Base-by-base conservation (phyloP, 1,284 basidiomycete genomes). In the Cerioporus squamosus region DNA sequence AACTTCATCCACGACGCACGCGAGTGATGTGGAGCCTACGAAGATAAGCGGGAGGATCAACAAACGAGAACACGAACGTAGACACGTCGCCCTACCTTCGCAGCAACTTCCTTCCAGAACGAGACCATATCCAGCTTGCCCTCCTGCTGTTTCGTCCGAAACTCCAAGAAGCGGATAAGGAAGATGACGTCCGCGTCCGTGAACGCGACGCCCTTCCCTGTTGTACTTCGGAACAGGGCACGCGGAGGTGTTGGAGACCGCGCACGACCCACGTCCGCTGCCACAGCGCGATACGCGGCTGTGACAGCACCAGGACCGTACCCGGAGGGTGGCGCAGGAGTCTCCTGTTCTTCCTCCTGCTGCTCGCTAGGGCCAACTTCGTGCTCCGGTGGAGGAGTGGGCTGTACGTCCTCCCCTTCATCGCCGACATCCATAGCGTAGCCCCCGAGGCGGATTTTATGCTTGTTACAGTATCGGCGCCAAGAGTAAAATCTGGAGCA, bases 1-100 rank as follows among this genome's bases (percentile, higher is more conserved):
- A 87, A 93, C 72, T 93, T 93, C 90, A 93, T 91, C 91, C 91
- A 93, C 2, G 91, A 93, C 49, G 91, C 91, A 24, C 90, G 85
- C 23, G 91, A 93, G 67, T 93, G 91, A 71, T 93, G 91, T 1
- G 91, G 91, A 0, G 90, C 91, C 87, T 91, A 56, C 18, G 50
- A 29, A 51, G 20, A 26, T 53, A 48, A 15, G 42, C 33, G 7
- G 44, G 50, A 44, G 14, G n/a, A 42, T 22, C 8, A 14, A 3
- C 15, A n/a, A 9, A 14, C 3, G 23, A 29, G 29, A 17, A 22
- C n/a, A 15, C 40, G 7, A 24, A 17, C 18, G 33, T 8, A 45
- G 6, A 14, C 39, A 40, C n/a, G 42, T 29, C 8, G 2, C 12
- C 76, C 46, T 64, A 88, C 88, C 78, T 91, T 91, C 9, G 75